phyloP scores from a whole-genome alignment of 148 eudicot species.

The Polygonum aviculare region DNA sequence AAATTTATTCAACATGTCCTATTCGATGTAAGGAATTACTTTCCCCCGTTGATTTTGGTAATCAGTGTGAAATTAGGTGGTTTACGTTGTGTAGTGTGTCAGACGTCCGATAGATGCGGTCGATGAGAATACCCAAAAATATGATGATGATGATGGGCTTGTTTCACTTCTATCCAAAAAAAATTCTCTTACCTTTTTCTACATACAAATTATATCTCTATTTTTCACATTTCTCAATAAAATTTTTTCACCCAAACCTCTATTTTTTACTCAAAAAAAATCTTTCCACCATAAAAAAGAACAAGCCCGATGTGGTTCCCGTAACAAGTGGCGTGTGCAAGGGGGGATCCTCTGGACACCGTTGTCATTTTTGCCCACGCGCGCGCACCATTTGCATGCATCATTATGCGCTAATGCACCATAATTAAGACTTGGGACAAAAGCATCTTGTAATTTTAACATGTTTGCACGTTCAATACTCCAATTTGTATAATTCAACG shows the following conservation, averaged over 20 bases:
- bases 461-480: background rate
- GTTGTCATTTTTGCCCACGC: background rate
- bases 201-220: no score
- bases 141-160: conserved; percentile 4
- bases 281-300: no score
- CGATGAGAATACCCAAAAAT: background rate
- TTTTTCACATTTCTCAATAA: no score
- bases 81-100: background rate
- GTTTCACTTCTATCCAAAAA: no score
- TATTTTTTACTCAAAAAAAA: no score
- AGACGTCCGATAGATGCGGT: background rate
- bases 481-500: background rate
- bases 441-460: background rate
- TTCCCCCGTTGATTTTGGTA: background rate
- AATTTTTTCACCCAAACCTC: no score
- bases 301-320: background rate
- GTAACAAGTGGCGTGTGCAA: background rate
- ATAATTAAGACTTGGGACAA: background rate
- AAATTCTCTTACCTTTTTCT: no score
- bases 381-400: background rate
- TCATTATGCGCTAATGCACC: background rate
- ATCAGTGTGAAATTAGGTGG: background rate
- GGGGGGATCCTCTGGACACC: background rate
- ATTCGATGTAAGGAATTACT: background rate
- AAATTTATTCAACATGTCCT: background rate